Percentiles rank a stretch among this genome's conserved stretches.
These are phyloP conservation scores for Septoria petroselini DNA, from an alignment of 2,329 filamentous ascomycete genomes.

Conservation along the genomic window DNA sequence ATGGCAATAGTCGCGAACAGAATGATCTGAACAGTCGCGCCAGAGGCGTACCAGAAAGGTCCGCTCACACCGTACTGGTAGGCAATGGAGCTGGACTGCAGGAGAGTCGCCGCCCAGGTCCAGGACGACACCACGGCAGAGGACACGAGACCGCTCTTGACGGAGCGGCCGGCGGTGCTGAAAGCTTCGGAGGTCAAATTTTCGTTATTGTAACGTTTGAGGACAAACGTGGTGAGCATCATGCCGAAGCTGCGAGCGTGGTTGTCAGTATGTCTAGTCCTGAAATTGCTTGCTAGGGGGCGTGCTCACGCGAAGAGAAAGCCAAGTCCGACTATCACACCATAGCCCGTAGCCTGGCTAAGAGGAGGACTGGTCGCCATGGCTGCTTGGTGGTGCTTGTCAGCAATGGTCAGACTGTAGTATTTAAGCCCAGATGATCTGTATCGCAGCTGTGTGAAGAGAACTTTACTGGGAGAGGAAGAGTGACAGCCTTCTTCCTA, in stretches of 20 bases:
- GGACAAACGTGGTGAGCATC: slow-evolving; percentile 68
- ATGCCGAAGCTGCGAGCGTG: slow-evolving; percentile 55
- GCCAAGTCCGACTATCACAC: slow-evolving; percentile 71
- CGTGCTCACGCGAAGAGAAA: slow-evolving; percentile 62
- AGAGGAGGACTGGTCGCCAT: slow-evolving; percentile 39
- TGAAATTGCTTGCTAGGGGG: not conserved
- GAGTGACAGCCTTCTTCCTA: too few relatives aligned
- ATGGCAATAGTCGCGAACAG: slow-evolving; percentile 89
- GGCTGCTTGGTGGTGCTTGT: slow-evolving; percentile 4
- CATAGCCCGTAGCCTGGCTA: slow-evolving; percentile 68
- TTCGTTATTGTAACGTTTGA: slow-evolving; percentile 70
- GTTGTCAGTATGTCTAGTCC: slow-evolving; percentile 1
- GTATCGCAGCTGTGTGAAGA: too few relatives aligned
- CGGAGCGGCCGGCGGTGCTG: slow-evolving; percentile 79
- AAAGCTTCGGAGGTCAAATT: slow-evolving; percentile 92
- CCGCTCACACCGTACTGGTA: slow-evolving; percentile 66
- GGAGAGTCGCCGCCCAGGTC: slow-evolving; percentile 70
- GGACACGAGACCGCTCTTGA: slow-evolving; percentile 84
- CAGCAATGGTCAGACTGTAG: not conserved
- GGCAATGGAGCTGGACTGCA: slow-evolving; percentile 67
- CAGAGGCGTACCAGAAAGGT: slow-evolving; percentile 64
- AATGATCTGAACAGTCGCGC: slow-evolving; percentile 78
- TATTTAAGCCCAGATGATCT: too few relatives aligned
- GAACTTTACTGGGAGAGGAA: too few relatives aligned
- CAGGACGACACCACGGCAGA: slow-evolving; percentile 89